Evolutionary conservation across 768 basidiomycete species (phyloP), one percentile per base, ranked within the genome.

Genomic region (Xerocomellus dryophilus): DNA sequence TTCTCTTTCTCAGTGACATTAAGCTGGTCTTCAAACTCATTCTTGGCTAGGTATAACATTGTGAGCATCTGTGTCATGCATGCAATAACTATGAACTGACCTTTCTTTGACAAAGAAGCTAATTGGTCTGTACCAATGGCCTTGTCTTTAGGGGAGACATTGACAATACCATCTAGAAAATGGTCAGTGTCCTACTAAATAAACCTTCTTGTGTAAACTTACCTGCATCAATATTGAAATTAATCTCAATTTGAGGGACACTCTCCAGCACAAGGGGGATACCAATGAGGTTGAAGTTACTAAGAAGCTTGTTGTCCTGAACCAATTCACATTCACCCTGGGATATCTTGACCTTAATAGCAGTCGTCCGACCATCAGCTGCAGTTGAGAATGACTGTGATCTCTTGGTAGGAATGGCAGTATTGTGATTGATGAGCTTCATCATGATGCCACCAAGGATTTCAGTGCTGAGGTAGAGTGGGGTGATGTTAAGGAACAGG

Each of bases 391-490:
- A 98, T 41, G 88, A 89, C 73, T 98, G 96, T 0, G 93, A 94
- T 83, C 98, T 99, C 82, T 99, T 99, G 62, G 96, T 98, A 6
- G 97, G 97, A 74, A 98, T 98, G 54, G 97, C 98, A 10, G 97
- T 99, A 79, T 99, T 99, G 55, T 96, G 89, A 68, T 81, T 88
- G 75, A 99, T 99, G 42, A 99, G 84, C 75, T 98, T 96, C 61
- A 96, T 98, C 93, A 99, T 98, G 75, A 99, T 98, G 67, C 97
- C 97, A 61, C 97, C 95, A 58, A 98, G 92, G 12, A 96, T 98
- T 76, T 97, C 94, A 49, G 93, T 93, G 77, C 84, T 84, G 60
- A 99, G 90, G 1, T 96, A 99, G 1, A 98, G 81, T 31, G 93
- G 94, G 23, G 23, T 25, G 23, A 25, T 5, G 5, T 25, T 5